A percentile compares a stretch with the other conserved stretches of the same genome.
phyloP scores from a whole-genome alignment of 2,329 filamentous ascomycete species.

The Scedosporium aurantiacum region DNA sequence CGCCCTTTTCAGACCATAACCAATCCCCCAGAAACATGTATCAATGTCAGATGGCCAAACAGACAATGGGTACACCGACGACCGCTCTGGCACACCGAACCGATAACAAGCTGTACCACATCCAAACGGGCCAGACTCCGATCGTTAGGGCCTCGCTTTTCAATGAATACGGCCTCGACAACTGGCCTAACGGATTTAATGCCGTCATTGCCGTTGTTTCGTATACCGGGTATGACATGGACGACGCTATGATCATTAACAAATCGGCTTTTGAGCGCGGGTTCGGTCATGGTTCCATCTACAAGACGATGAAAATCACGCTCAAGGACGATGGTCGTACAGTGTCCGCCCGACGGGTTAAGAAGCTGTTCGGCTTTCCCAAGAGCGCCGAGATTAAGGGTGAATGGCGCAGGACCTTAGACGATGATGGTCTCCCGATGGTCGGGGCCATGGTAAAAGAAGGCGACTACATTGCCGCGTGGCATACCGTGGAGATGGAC shows the following conservation, averaged over 20 bases:
- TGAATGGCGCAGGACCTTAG: slow-evolving; percentile 60
- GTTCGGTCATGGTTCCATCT: slow-evolving; percentile 91
- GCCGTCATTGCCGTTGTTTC: slow-evolving; percentile 95
- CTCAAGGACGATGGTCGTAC: slow-evolving; percentile 68
- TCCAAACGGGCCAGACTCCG: slow-evolving; percentile 93
- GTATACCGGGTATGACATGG: slow-evolving; percentile 99
- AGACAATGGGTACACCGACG: slow-evolving; percentile 95
- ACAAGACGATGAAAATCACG: slow-evolving; percentile 90
- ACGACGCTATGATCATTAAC: slow-evolving; percentile 99
- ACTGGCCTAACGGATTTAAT: slow-evolving; percentile 95
- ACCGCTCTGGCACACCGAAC: slow-evolving; percentile 76
- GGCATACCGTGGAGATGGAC: slow-evolving; percentile 77
- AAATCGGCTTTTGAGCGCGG: slow-evolving; percentile 93
- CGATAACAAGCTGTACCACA: slow-evolving; percentile 91
- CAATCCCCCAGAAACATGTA: slow-evolving; percentile 99
- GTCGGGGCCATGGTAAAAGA: slow-evolving; percentile 68
- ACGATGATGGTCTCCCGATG: slow-evolving; percentile 77
- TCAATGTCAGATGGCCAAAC: slow-evolving; percentile 98
- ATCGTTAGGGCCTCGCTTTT: slow-evolving; percentile 86
- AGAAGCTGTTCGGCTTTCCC: slow-evolving; percentile 84
- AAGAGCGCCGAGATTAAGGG: slow-evolving; percentile 63
- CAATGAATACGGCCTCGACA: slow-evolving; percentile 93
- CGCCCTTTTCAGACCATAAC: slow-evolving; percentile 97
- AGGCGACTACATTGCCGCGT: slow-evolving; percentile 79
- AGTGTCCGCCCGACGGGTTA: slow-evolving; percentile 56